Conservation (phyloP, 768 basidiomycete genomes). For the Tricholoma sp. region DNA sequence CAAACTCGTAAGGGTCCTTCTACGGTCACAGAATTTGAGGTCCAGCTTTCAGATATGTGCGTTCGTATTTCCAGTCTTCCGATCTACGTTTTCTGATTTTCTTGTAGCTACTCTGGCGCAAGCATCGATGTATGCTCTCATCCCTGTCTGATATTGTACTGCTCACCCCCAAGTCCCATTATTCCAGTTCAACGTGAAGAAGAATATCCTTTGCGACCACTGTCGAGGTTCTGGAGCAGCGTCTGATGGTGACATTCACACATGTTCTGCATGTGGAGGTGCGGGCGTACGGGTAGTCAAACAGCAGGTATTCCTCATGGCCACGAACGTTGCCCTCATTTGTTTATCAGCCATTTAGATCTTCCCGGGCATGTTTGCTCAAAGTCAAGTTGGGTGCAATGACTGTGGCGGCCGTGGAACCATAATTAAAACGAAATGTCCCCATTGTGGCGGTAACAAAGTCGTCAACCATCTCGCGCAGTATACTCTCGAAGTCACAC, state of each 20-base stretch:
- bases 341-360: slow-evolving; percentile 35
- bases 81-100: slow-evolving; percentile 7
- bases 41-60: slow-evolving; percentile 79
- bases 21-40: slow-evolving; percentile 77
- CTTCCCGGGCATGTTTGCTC: slow-evolving; percentile 95
- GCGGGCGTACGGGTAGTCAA: slow-evolving; percentile 79
- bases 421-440: slow-evolving; percentile 71
- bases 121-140: slow-evolving; percentile 66
- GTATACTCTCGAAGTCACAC: slow-evolving; percentile 80
- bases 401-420: slow-evolving; percentile 84
- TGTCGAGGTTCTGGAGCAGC: slow-evolving; percentile 95
- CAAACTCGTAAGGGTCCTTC: slow-evolving; percentile 74
- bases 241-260: slow-evolving; percentile 80
- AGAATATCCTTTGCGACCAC: slow-evolving; percentile 91
- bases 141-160: slow-evolving; percentile 14
- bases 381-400: slow-evolving; percentile 77
- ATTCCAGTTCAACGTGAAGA: slow-evolving; percentile 83
- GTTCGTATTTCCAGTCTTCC: slow-evolving; percentile 16
- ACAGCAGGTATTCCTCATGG: slow-evolving; percentile 53
- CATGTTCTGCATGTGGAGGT: slow-evolving; percentile 82
- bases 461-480: slow-evolving; percentile 75
- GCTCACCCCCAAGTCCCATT: neutral
- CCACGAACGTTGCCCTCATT: neutral
- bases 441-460: slow-evolving; percentile 79
- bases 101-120: slow-evolving; percentile 70